Percentiles rank a stretch among this genome's conserved stretches.
Conservation (phyloP, 495 filamentous ascomycete genomes). For the Elaphomyces granulatus region DNA sequence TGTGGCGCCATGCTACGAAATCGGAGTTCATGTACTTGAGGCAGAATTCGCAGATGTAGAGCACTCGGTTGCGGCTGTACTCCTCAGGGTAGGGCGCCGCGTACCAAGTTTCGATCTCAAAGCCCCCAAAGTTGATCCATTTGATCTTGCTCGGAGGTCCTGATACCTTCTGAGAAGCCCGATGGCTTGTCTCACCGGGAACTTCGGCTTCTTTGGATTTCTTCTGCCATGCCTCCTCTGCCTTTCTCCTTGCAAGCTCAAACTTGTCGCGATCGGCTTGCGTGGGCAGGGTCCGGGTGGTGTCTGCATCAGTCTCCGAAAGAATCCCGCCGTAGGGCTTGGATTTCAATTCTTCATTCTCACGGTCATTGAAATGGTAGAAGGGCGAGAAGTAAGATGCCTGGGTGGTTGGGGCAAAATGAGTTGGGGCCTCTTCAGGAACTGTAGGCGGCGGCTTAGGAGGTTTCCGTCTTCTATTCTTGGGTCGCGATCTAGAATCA, state of each 20-base stretch:
- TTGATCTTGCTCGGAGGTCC: conserved; percentile 92
- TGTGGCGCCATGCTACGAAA: conserved; percentile 93
- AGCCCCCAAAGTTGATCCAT: conserved; percentile 93
- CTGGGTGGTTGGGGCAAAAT: conserved; percentile 32
- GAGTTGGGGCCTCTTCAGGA: conserved; percentile 24
- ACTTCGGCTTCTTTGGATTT: conserved; percentile 36
- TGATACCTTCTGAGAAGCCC: conserved; percentile 51
- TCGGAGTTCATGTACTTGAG: conserved; percentile 99
- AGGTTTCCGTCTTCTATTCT: conserved; percentile 22
- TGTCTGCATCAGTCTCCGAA: conserved; percentile 79
- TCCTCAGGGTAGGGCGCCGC: conserved; percentile 98
- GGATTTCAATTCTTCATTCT: conserved; percentile 73
- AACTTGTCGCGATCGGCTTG: conserved; percentile 69
- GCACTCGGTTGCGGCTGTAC: conserved; percentile 84
- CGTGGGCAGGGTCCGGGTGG: conserved; percentile 69
- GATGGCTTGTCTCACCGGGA: conserved; percentile 32
- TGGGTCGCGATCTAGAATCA: conserved; percentile 21
- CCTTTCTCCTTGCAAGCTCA: conserved; percentile 72
- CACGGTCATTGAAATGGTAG: conserved; percentile 73
- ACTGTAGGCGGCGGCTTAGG: conserved; percentile 21
- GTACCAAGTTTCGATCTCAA: conserved; percentile 98
- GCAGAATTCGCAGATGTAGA: conserved; percentile 98
- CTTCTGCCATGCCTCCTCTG: conserved; percentile 79
- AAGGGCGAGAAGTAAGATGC: conserved; percentile 56
- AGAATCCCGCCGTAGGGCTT: conserved; percentile 96